Base-by-base conservation (phyloP, 2,329 filamentous ascomycete genomes). In the Fusarium ramigenum region DNA sequence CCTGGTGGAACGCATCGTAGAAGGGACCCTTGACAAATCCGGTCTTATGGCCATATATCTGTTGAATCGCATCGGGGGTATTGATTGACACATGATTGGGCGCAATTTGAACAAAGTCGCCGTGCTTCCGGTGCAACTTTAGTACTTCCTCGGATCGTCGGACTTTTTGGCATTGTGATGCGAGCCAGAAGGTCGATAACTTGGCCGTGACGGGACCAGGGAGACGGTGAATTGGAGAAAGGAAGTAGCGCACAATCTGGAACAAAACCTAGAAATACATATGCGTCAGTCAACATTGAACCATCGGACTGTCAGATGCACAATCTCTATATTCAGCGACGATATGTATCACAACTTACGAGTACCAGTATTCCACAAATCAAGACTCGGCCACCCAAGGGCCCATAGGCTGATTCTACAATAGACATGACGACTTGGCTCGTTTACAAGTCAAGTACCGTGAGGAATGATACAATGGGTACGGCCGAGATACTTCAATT, bases 1-100 rank as follows among this genome's bases (percentile, higher is more conserved):
- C 54, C 40, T 58, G 54, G 18, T 32, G 54, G 9, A 58, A 58
- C 9, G 54, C 54, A n/a, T 58, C n/a, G 5, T 58, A 58, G 10
- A 58, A 46, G 11, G 54, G 39, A 4, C 54, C 40, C 39, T 58
- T 58, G n/a, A 43, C 7, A 14, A 46, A 58, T 6, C 54, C 54
- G 0, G 40, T 58, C 15, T 46, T 46, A 9, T 58, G 54, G 19
- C 54, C 40, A 7, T 58, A 58, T 2, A 58, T 36, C 42, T 58
- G 39, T 21, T 44, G 39, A 9, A 58, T 15, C 3, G 40, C 40
- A 16, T 11, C 18, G 1, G 40, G 54, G 18, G 21, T 58, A 15
- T 18, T 46, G 9, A 58, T 34, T 6, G 54, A 58, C 5, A 58
- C 30, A 9, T 58, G 40, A 19, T 46, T 58, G 12, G 54, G 54